Base-by-base conservation (phyloP, 805 yeast species). In the Candida dendrica region DNA sequence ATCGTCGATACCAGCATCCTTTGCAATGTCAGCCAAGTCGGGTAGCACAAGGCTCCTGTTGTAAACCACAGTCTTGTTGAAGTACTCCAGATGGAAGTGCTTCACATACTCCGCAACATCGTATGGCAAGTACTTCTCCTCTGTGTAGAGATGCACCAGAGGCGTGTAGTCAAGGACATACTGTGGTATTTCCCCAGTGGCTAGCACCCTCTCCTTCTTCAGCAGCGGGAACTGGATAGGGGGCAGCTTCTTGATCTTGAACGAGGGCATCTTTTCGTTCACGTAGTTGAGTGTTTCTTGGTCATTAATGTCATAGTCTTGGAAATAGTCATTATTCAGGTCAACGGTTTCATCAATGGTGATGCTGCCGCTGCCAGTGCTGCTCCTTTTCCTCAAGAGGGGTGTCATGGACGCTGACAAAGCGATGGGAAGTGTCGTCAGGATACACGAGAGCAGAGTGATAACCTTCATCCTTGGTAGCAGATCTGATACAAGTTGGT, bases 61-160 rank as follows among this genome's bases (percentile, higher is more conserved):
- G 60, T 32, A 52, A 2, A 69, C 49, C 3, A 57, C 52, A 0
- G 79, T 59, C 2, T 82, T 84, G 51, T 77, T 71, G 8, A 51
- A 57, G 49, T 71, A 74, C 17, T 71, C 71, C 17, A 83, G 71
- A 48, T 73, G 74, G 63, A 87, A 84, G 56, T 86, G 75, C 6
- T 65, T 63, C 6, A 86, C 89, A 58, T 63, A 91, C 17, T 83
- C 75, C 24, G 68, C 72, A 33, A 89, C 72, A 54, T 88, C 95
- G 52, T 87, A 87, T 0, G 98, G 96, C 50, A 84, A 66, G 56
- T 90, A 91, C 41, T 69, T 63, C 53, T 91, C 98, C 56, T 91
- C 98, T 1, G 95, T 80, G 64, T 91, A 90, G 10, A 91, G 67
- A 56, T 87, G 86, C 3, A 91, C 90, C 41, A 81, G 64, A 0